Base-by-base conservation (phyloP, 306 rosid genomes). In the Fagus crenata region DNA sequence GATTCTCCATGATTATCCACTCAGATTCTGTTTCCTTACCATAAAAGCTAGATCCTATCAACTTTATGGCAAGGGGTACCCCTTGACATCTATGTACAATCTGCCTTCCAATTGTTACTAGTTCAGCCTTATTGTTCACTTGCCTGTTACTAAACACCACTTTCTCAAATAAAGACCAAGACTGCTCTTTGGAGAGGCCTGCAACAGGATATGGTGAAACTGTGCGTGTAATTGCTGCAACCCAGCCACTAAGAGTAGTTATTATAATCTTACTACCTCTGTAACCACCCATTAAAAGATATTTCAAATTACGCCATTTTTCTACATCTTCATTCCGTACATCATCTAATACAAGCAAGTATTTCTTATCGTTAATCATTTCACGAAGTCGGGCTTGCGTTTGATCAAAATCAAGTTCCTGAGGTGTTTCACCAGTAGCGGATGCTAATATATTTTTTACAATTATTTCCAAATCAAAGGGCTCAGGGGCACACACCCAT, bases 261-360 rank as follows among this genome's bases (percentile, higher is more conserved):
- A 82, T 68, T 14, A 82, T 37, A 18, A 84, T 49, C 78, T 22
- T 63, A 18, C 90, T 84, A 3, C 88, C 83, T 35, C 42, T 7
- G 18, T 36, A 83, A 31, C 88, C 90, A 32, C 42, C 76, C 65
- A 18, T 2, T 3, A 87, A 15, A 6, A 84, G 77, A 46, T 49
- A 3, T 33, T 53, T 77, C 53, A 87, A 2, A 6, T n/a, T 3
- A 2, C 14, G 17, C 86, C 88, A 84, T 12, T 39, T 2, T 3
- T 53, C 81, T n/a, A 13, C 46, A 36, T 81, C 35, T 7, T 84
- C 83, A 2, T 71, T 76, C 88, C 88, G 84, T 35, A 81, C 68
- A 15, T 84, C 88, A 6, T 87, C 90, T 3, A 87, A 67, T 14
- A 84, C 86, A 3, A 86, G 86, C 6, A 87, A 59, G 69, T 55